phyloP scores from a whole-genome alignment of 169 alveolate species.

The Miamiensis avidus region DNA sequence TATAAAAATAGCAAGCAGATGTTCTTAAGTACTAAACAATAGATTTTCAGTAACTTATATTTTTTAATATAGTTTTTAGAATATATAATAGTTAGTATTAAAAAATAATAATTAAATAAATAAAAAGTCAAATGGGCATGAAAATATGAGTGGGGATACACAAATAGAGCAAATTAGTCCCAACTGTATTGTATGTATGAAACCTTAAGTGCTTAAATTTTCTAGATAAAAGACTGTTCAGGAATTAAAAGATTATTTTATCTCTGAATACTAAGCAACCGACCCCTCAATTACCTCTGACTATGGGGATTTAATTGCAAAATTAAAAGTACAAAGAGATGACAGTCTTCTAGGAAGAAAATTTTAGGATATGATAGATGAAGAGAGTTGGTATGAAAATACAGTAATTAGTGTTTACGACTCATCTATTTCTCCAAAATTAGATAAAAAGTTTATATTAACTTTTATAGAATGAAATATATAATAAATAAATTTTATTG shows the following conservation, averaged over 20 bases:
- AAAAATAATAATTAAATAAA: too few relatives aligned
- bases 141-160: not conserved
- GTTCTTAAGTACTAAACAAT: not conserved
- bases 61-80: not conserved
- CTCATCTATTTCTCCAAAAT: not conserved
- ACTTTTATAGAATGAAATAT: not conserved
- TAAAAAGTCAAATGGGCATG: not conserved
- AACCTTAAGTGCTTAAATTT: not conserved
- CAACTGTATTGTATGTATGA: not conserved
- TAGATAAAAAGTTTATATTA: not conserved
- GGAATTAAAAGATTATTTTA: not conserved
- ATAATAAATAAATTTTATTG: too few relatives aligned
- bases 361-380: not conserved
- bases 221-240: not conserved
- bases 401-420: not conserved
- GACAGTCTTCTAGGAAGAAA: not conserved
- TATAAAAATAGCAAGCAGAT: conserved; percentile 40
- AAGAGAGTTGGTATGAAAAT: not conserved
- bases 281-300: not conserved
- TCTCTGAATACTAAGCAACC: not conserved
- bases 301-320: not conserved
- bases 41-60: not conserved
- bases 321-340: not conserved
- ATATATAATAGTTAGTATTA: too few relatives aligned
- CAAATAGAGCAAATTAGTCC: not conserved